Evolutionary conservation across 1,284 basidiomycete genomes (phyloP), one percentile per base, ranked within the genome.

Genomic region (Calocybe gambosa): DNA sequence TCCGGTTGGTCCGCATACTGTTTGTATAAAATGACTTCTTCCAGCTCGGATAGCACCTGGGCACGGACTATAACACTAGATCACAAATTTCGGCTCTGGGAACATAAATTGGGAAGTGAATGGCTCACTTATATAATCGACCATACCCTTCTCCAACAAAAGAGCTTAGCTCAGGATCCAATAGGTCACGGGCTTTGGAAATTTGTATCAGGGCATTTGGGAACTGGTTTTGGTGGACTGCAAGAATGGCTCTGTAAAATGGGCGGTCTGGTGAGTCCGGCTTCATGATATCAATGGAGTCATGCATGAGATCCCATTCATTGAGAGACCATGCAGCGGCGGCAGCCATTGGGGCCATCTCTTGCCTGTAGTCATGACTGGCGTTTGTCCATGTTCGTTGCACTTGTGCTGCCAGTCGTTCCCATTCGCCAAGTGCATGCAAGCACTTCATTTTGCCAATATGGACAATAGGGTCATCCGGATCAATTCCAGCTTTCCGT

Each of bases 281-380:
- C 60, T 90, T 91, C 91, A 99, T 96, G 2, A 89, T 89, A 5
- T 82, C 77, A 50, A 99, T 97, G 66, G 96, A 99, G 57, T 94
- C 87, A 51, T 99, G 96, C 96, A 99, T 99, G 7, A 85, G 79
- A 58, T 97, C 93, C 96, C 96, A 99, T 60, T 98, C 93, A 53
- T 89, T 88, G 47, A 97, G 68, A 4, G 93, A 93, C 95, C 96
- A 99, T 3, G 93, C 93, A 1, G 96, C 95, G 0, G 96, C 95
- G 0, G 96, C 92, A 0, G 95, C 96, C 69, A 99, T 85, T 0
- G 95, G 94, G 1, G 96, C 94, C 58, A 99, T 96, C 62, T 91
- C 86, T 49, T 87, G 80, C 43, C 89, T 84, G 55, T 94, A 88
- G 40, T 97, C 93, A 51, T 84, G 76, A 38, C 76, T 82, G 3